A percentile compares a stretch with the other conserved stretches of the same genome.
These are phyloP conservation scores for Aspergillus ustus DNA, from an alignment of 2,329 filamentous ascomycete genomes.

Conservation along the genomic window DNA sequence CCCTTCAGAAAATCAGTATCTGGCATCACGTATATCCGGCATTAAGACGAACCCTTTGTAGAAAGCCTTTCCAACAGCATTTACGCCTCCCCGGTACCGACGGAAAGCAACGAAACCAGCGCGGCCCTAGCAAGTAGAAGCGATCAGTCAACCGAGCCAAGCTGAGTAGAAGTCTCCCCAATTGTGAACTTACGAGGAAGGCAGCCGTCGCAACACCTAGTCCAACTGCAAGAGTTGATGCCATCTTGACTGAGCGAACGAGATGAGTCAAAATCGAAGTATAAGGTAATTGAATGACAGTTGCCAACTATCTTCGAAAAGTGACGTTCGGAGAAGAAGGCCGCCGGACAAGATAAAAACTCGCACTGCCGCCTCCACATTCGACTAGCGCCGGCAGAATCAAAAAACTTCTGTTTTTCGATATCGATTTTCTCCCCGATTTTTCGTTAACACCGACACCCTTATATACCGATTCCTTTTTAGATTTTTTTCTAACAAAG, in stretches of 20 bases:
- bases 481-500: neutral
- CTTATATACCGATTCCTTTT: conserved; percentile 5
- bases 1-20: conserved; percentile 45
- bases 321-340: conserved; percentile 25
- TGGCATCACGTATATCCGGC: neutral
- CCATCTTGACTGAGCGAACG: conserved; percentile 37
- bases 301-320: conserved; percentile 7
- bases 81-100: conserved; percentile 70
- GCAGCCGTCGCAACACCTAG: conserved; percentile 63
- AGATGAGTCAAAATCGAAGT: neutral
- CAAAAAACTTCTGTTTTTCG: conserved; percentile 30
- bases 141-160: conserved; percentile 9
- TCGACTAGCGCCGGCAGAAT: conserved; percentile 38
- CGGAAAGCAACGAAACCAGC: conserved; percentile 89
- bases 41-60: conserved; percentile 73
- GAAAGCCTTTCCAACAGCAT: conserved; percentile 84
- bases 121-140: conserved; percentile 68
- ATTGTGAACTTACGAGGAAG: conserved; percentile 70
- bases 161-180: neutral
- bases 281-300: conserved; percentile 8
- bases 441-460: conserved; percentile 21
- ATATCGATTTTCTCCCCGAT: conserved; percentile 23
- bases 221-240: conserved; percentile 49
- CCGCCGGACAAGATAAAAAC: conserved; percentile 40
- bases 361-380: conserved; percentile 38